These are phyloP conservation scores for Plasmopara halstedii DNA, from an alignment of 352 stramenopile genomes.

Conservation along the genomic window DNA sequence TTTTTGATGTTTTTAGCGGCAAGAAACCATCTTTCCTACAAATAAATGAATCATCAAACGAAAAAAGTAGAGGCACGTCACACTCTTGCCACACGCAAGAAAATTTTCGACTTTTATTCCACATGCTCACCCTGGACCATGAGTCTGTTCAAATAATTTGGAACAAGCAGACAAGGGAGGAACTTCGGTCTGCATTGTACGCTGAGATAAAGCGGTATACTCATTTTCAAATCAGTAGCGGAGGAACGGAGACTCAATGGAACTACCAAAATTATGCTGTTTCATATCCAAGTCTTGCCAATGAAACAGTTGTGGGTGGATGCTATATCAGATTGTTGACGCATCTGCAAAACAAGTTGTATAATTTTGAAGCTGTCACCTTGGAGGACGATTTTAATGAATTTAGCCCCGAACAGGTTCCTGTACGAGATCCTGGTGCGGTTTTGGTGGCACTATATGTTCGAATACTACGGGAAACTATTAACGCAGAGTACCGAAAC, in stretches of 20 bases:
- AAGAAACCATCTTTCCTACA: slow-evolving; percentile 12
- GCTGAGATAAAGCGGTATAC: slow-evolving; percentile 79
- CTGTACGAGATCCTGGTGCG: slow-evolving; percentile 37
- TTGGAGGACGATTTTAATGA: slow-evolving; percentile 49
- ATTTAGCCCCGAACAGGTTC: slow-evolving; percentile 46
- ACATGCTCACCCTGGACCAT: slow-evolving; percentile 90
- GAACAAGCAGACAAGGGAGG: slow-evolving; percentile 84
- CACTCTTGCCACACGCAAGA: slow-evolving; percentile 41
- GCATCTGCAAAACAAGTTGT: slow-evolving; percentile 39
- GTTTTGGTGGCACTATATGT: slow-evolving; percentile 61
- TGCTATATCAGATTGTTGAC: slow-evolving; percentile 84
- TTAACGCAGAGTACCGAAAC: slow-evolving; percentile 55
- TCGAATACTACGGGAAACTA: slow-evolving; percentile 68
- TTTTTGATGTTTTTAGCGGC: slow-evolving; percentile 20
- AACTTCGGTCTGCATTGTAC: slow-evolving; percentile 83
- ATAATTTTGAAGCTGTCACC: slow-evolving; percentile 28
- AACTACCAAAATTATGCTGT: slow-evolving; percentile 95
- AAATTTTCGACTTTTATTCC: slow-evolving; percentile 94
- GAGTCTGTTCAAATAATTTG: slow-evolving; percentile 90
- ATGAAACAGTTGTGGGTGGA: slow-evolving; percentile 84
- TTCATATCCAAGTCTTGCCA: slow-evolving; percentile 80
- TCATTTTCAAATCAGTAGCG: slow-evolving; percentile 59
- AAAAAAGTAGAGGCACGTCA: slow-evolving; percentile 12
- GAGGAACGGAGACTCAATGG: slow-evolving; percentile 82
- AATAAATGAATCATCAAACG: slow-evolving; percentile 12